phyloP scores from a whole-genome alignment of 2,329 filamentous ascomycete genomes.

The Lecanicillium sp. region DNA sequence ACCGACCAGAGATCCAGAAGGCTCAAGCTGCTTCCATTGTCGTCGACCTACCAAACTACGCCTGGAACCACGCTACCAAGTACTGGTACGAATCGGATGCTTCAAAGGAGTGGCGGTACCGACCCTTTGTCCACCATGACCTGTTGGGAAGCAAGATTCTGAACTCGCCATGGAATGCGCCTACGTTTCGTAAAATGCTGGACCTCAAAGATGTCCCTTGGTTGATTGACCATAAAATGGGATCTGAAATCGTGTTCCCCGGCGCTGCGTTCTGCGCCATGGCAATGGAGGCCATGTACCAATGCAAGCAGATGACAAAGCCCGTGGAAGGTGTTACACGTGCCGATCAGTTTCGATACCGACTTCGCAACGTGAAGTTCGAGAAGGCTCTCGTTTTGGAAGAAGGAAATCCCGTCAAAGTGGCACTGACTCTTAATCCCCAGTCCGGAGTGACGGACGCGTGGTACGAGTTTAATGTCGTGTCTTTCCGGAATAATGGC shows the following conservation, averaged over 20 bases:
- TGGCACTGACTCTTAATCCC: background rate
- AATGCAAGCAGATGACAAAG: constrained; percentile 7
- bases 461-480: constrained; percentile 3
- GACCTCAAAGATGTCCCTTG: constrained; percentile 29
- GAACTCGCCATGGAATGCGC: constrained; percentile 22
- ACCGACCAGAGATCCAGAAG: background rate
- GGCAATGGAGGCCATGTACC: constrained; percentile 29
- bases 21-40: constrained; percentile 7
- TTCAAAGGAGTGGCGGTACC: constrained; percentile 15
- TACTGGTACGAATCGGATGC: constrained; percentile 16
- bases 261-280: constrained; percentile 33
- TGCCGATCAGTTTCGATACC: background rate
- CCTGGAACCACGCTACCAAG: constrained; percentile 14
- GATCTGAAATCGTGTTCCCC: constrained; percentile 31
- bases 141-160: constrained; percentile 19
- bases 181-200: constrained; percentile 31
- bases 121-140: constrained; percentile 17
- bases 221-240: constrained; percentile 34
- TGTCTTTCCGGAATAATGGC: background rate
- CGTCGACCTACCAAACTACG: constrained; percentile 16
- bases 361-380: constrained; percentile 5
- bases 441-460: background rate
- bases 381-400: constrained; percentile 3
- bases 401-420: background rate
- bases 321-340: constrained; percentile 7